phyloP scores from a whole-genome alignment of 495 filamentous ascomycete genomes.

The Penicillium robsamsonii region DNA sequence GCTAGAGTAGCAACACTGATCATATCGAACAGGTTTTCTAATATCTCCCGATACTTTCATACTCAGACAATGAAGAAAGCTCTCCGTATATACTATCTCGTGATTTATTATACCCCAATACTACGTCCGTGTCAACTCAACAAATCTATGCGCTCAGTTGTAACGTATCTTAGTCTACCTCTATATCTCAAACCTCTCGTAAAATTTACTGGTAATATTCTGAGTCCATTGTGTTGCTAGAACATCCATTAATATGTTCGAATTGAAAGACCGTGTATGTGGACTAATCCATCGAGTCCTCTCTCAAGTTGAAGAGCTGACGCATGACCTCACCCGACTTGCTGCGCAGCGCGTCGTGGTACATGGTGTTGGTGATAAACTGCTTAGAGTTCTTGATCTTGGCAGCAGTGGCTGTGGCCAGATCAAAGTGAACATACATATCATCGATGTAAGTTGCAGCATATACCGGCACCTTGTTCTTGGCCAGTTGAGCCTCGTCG shows the following conservation, averaged over 20 bases:
- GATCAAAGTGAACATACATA: constrained; percentile 87
- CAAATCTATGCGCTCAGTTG: background rate
- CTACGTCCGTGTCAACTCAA: background rate
- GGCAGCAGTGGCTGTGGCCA: constrained; percentile 68
- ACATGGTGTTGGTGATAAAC: constrained; percentile 80
- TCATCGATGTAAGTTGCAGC: constrained; percentile 83
- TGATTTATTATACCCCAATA: constrained; percentile 15
- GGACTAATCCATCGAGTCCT: constrained; percentile 67
- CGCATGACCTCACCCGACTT: constrained; percentile 72
- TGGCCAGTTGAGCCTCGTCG: constrained; percentile 64
- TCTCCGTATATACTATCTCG: constrained; percentile 8
- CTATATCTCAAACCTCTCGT: background rate
- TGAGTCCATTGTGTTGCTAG: background rate
- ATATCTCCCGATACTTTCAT: background rate
- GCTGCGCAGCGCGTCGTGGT: constrained; percentile 75
- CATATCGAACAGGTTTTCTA: constrained; percentile 26
- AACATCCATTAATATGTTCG: background rate
- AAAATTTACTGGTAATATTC: background rate
- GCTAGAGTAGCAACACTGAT: constrained; percentile 1
- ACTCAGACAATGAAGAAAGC: background rate
- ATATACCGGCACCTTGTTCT: constrained; percentile 86
- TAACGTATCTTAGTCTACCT: background rate
- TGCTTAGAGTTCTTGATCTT: constrained; percentile 76
- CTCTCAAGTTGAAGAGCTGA: constrained; percentile 66
- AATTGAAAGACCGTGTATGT: background rate